These are phyloP conservation scores for Tetratostichococcus sp. DNA, from an alignment of 139 green algal genomes.

Conservation along the genomic window DNA sequence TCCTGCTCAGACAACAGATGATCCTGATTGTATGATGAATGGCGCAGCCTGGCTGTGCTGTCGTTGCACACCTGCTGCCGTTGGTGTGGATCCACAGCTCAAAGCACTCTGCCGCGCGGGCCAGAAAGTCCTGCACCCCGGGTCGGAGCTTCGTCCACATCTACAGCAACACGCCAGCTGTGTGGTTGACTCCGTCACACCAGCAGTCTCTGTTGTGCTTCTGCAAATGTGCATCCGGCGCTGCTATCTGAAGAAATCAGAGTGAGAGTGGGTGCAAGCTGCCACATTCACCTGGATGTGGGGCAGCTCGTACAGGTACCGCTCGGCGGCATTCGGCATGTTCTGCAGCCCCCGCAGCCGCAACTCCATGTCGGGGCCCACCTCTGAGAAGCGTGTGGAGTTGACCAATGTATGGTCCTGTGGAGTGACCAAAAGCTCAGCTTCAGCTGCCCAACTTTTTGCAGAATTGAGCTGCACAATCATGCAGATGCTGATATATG, in stretches of 20 bases:
- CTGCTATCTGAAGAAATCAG: no score
- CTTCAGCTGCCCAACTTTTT: no score
- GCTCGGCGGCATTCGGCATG: not conserved
- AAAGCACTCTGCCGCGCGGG: slow-evolving; percentile 48
- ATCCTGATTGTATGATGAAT: no score
- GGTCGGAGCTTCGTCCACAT: slow-evolving; percentile 95
- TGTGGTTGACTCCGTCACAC: no score
- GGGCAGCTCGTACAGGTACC: slow-evolving; percentile 11
- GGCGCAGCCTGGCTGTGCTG: no score
- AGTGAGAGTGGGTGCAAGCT: no score
- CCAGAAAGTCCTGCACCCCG: slow-evolving; percentile 61
- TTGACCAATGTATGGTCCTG: slow-evolving; percentile 93
- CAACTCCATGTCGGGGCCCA: slow-evolving; percentile 6
- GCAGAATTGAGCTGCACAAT: no score
- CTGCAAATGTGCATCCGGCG: no score
- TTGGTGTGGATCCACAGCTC: slow-evolving; percentile 96
- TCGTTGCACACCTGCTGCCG: slow-evolving; percentile 55
- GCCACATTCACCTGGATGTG: slow-evolving; percentile 2
- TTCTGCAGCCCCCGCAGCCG: slow-evolving; percentile 5
- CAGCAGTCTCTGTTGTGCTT: no score
- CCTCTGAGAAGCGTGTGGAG: slow-evolving; percentile 43
- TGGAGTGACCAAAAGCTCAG: not conserved
- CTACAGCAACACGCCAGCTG: slow-evolving; percentile 52
- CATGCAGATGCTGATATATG: no score
- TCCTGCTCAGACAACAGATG: not conserved